A percentile compares a stretch with the other conserved stretches of the same genome.
Conservation (phyloP, 306 rosid species). For the Carpinus viminea region DNA sequence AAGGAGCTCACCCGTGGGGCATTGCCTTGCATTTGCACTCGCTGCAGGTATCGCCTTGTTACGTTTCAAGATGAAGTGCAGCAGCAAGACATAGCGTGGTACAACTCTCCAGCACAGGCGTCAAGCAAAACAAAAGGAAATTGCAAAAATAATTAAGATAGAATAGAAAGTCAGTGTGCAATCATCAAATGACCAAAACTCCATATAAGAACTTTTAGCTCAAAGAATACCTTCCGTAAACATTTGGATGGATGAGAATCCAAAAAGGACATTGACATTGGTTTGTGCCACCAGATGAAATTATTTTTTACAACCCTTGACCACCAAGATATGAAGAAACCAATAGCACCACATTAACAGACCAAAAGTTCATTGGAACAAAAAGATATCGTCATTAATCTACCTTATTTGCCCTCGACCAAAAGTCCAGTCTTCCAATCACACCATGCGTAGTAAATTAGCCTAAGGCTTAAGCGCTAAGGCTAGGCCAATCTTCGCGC, state of each 20-base stretch:
- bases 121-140: background rate
- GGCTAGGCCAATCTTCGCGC: constrained; percentile 90
- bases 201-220: background rate
- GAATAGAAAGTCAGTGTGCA: too few relatives aligned
- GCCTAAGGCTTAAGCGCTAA: constrained; percentile 77
- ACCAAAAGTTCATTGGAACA: constrained; percentile 42
- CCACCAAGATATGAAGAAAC: constrained; percentile 53
- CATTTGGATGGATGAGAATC: constrained; percentile 3
- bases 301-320: constrained; percentile 60
- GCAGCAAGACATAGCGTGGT: too few relatives aligned
- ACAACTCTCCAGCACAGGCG: too few relatives aligned
- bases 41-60: too few relatives aligned
- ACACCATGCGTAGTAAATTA: background rate
- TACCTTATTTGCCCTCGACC: constrained; percentile 43
- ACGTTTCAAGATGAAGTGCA: background rate
- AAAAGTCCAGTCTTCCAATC: constrained; percentile 23
- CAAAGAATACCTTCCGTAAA: constrained; percentile 3
- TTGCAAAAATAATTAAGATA: background rate
- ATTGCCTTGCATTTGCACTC: too few relatives aligned
- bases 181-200: background rate
- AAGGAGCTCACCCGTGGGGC: too few relatives aligned
- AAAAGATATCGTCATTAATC: constrained; percentile 24
- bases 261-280: constrained; percentile 21
- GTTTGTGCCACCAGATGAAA: constrained; percentile 43
- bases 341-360: constrained; percentile 36